Conservation (phyloP, 2,329 filamentous ascomycete species). For the Phialophora verrucosa region DNA sequence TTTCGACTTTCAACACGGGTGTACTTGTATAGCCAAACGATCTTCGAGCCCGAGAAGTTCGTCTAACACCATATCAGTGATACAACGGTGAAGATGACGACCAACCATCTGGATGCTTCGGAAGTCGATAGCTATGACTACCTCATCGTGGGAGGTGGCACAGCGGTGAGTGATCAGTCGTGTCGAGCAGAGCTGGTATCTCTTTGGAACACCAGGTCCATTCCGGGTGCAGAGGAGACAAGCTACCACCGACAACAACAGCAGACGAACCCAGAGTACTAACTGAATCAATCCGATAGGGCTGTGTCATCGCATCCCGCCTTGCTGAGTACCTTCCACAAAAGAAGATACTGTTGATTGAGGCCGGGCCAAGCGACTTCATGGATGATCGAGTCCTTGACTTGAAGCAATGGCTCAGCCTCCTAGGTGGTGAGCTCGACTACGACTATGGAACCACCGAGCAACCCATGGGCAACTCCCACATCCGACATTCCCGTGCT, state of each 20-base stretch:
- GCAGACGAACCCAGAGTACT: slow-evolving; percentile 9
- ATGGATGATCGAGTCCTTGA: slow-evolving; percentile 86
- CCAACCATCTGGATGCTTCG: slow-evolving; percentile 67
- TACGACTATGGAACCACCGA: slow-evolving; percentile 90
- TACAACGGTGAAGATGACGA: slow-evolving; percentile 63
- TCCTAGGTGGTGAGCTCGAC: slow-evolving; percentile 86
- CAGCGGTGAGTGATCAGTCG: slow-evolving; percentile 55
- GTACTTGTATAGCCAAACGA: background rate
- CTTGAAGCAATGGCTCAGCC: slow-evolving; percentile 82
- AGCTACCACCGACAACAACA: background rate
- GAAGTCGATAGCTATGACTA: slow-evolving; percentile 78
- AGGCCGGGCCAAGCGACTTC: slow-evolving; percentile 87
- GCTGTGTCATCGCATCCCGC: slow-evolving; percentile 81
- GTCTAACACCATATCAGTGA: background rate
- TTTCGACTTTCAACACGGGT: background rate
- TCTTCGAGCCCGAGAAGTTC: background rate
- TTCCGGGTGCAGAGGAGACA: background rate
- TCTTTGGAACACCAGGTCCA: background rate
- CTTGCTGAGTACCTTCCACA: slow-evolving; percentile 82
- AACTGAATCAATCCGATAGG: slow-evolving; percentile 43
- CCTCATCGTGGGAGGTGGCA: slow-evolving; percentile 83
- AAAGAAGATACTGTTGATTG: slow-evolving; percentile 80
- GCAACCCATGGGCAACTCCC: slow-evolving; percentile 85
- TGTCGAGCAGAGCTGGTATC: background rate
- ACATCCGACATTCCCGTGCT: slow-evolving; percentile 88